phyloP scores from a whole-genome alignment of 139 green algal genomes.

The Chlorella sp. region DNA sequence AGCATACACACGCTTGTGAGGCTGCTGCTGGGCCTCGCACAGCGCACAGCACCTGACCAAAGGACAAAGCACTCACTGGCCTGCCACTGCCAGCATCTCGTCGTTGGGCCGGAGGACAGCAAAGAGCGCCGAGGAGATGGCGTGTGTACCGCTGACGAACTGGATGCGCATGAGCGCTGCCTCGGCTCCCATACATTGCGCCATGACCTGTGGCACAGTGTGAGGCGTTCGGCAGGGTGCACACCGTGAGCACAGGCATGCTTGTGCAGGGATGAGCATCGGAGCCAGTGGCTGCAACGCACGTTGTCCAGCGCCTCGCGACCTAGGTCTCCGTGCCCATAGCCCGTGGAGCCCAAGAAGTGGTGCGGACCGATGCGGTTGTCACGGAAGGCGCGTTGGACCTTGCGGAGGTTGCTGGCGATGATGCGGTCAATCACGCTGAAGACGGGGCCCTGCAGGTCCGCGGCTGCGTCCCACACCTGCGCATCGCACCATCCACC shows the following conservation, averaged over 20 bases:
- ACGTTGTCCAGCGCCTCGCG: conserved; percentile 76
- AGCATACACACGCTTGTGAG: not conserved
- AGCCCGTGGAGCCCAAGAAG: conserved; percentile 87
- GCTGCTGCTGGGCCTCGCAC: no score
- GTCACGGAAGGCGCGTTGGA: conserved; percentile 58
- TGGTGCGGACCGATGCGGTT: conserved; percentile 78
- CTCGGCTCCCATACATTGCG: conserved; percentile 83
- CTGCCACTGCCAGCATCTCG: conserved; percentile 80
- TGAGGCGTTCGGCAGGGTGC: no score
- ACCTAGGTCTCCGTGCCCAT: conserved; percentile 89
- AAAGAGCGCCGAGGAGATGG: conserved; percentile 82
- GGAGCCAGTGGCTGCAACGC: no score
- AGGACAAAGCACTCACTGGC: conserved; percentile 40
- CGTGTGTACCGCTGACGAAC: conserved; percentile 89
- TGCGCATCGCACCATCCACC: no score
- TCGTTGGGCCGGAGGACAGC: conserved; percentile 80
- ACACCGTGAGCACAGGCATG: no score
- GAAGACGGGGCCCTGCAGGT: conserved; percentile 48
- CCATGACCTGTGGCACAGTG: conserved; percentile 62
- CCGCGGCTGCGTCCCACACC: conserved; percentile 41
- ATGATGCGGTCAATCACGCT: conserved; percentile 62
- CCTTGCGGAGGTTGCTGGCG: conserved; percentile 54
- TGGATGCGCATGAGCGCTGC: conserved; percentile 79
- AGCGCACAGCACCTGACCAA: not conserved
- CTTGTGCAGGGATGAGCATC: no score